Percentiles rank a stretch among this genome's conserved stretches.
Evolutionary conservation across 1,284 basidiomycete genomes (phyloP).

Genomic region (Irpex sp.): DNA sequence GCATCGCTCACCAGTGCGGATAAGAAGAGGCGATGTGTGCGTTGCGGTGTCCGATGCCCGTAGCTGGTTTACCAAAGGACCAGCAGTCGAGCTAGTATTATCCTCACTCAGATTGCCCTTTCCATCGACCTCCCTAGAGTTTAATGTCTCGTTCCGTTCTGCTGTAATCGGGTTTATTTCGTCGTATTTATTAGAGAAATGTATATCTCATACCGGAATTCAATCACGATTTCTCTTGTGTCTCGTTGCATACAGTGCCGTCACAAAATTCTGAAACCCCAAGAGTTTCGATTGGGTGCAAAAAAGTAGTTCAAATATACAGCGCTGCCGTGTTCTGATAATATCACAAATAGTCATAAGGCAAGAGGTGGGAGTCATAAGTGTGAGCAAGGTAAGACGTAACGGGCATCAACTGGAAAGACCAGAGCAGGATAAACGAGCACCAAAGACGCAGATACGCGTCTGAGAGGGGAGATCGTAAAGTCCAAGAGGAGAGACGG

Average conservation of each 20-base stretch:
- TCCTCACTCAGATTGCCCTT: background rate
- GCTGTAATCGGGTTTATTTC: background rate
- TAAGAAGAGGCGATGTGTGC: constrained; percentile 12
- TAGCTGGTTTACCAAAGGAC: background rate
- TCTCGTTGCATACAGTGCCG: too few species aligned
- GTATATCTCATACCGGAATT: background rate
- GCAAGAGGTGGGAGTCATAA: background rate
- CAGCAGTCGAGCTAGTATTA: background rate
- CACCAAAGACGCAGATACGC: background rate
- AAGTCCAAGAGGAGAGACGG: background rate
- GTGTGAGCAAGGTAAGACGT: background rate
- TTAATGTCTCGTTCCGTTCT: background rate
- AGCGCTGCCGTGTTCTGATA: too few species aligned
- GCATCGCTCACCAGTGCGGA: background rate
- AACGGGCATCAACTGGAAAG: background rate
- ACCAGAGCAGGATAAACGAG: background rate
- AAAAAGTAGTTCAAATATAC: background rate
- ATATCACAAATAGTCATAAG: background rate
- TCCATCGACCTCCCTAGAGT: background rate
- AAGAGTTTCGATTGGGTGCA: background rate
- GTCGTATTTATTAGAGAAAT: background rate
- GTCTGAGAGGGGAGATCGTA: background rate
- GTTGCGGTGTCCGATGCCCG: constrained; percentile 9
- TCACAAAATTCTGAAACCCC: too few species aligned
- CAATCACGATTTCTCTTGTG: too few species aligned